Evolutionary conservation across 345 rosid species (phyloP).

Genomic region (Euclidium syriacum): DNA sequence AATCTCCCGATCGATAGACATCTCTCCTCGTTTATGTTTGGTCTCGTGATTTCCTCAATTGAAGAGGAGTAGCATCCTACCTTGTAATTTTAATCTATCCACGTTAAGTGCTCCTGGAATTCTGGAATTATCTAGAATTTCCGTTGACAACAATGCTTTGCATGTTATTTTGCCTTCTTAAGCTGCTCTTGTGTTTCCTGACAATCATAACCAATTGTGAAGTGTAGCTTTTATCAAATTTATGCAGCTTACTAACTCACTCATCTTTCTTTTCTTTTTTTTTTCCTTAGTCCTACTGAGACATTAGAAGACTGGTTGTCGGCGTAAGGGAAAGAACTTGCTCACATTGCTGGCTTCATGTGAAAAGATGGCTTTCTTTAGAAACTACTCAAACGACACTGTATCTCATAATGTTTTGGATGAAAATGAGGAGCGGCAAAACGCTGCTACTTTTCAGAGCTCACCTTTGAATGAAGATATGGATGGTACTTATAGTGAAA

Average conservation of each 20-base stretch:
- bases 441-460: slow-evolving; percentile 35
- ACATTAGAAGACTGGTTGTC: slow-evolving; percentile 4
- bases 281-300: slow-evolving; percentile 22
- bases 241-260: slow-evolving; percentile 11
- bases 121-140: not conserved
- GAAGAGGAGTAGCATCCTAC: slow-evolving; percentile 5
- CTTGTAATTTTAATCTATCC: not conserved
- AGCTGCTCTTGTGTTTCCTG: not conserved
- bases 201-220: not conserved
- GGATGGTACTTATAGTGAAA: slow-evolving; percentile 43
- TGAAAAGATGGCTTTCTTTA: slow-evolving; percentile 77
- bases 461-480: slow-evolving; percentile 45
- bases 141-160: not conserved
- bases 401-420: slow-evolving; percentile 54
- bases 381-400: slow-evolving; percentile 58
- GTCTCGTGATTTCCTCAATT: not conserved
- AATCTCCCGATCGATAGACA: slow-evolving; percentile 5
- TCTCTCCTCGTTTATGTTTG: not conserved
- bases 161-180: not conserved
- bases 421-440: slow-evolving; percentile 52
- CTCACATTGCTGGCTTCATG: slow-evolving; percentile 38
- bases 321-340: not conserved
- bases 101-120: not conserved
- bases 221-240: not conserved
- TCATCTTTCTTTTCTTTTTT: not conserved